Conservation (phyloP, 192 early-diverging fungal species). For the Backusella westeae region DNA sequence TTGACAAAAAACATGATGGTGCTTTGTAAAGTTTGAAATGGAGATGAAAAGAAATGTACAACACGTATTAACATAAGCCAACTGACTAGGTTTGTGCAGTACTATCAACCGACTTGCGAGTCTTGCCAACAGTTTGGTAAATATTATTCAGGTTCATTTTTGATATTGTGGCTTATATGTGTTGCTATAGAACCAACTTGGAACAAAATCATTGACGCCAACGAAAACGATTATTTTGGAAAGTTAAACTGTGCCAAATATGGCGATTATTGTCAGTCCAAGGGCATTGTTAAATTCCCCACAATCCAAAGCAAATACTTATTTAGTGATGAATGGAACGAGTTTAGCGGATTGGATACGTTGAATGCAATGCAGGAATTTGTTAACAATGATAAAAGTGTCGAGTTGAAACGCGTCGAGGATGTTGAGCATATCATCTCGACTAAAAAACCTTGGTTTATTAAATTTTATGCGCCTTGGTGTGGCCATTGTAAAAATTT, state of each 20-base stretch:
- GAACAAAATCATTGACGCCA: background rate
- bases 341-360: background rate
- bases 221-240: background rate
- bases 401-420: background rate
- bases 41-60: background rate
- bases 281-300: background rate
- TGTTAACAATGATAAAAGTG: background rate
- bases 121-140: background rate
- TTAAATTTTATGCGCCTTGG: constrained; percentile 91
- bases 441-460: constrained; percentile 58
- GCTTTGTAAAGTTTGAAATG: constrained; percentile 7
- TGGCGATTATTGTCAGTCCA: background rate
- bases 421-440: background rate
- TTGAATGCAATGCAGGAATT: background rate
- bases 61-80: background rate
- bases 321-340: background rate
- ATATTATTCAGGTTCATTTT: background rate
- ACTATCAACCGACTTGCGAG: background rate
- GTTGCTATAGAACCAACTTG: background rate
- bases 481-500: constrained; percentile 86
- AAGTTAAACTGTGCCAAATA: constrained; percentile 10
- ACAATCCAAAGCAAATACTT: background rate
- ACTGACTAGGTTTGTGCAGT: constrained; percentile 1
- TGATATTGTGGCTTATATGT: background rate
- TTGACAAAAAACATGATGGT: background rate